Base-by-base conservation (phyloP, 352 stramenopile species). In the Globisporangium radiosum region DNA sequence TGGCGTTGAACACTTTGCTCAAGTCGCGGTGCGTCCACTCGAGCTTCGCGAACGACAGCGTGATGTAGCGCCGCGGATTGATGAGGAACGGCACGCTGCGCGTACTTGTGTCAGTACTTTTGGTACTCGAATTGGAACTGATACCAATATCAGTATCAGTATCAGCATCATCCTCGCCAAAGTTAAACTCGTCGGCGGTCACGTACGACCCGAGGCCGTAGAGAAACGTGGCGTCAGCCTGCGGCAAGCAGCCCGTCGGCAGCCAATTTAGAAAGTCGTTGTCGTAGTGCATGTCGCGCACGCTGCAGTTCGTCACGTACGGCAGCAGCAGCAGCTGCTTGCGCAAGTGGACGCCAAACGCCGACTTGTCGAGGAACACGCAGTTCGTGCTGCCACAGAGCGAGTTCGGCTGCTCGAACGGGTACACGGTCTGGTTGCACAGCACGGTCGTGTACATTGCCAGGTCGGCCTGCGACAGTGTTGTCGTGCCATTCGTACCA, bases 11-110 rank as follows among this genome's bases (percentile, higher is more conserved):
- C 40, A 63, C 62, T 17, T 56, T 59, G 50, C 62, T 70, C 58
- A 78, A 51, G 17, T 78, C 66, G 59, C 66, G 19, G 17, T 70
- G 17, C 54, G 52, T 47, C 71, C 68, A 78, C 25, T 69, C 60
- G 39, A 76, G 40, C 54, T 71, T 72, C 0, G 59, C 71, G 44
- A 78, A 76, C 7, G 71, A 70, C n/a, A 78, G 63, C 15, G 66
- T 56, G 53, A 76, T 55, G 49, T 76, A 55, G 4, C 68, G 71
- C 6, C 71, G 59, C 14, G 68, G 59, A 11, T 70, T 71, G 6
- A 66, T 38, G 39, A 70, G 54, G 45, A 63, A 72, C 13, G 68
- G 71, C 2, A 49, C 37, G 14, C 7, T 19, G 7, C 56, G 9
- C 6, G 38, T 40, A 25, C 54, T 14, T 3, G 25, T 3, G 49